Percentiles rank a stretch among this genome's conserved stretches.
Evolutionary conservation across 2,329 filamentous ascomycete genomes (phyloP).

Genomic region (Coniosporium tulheliwenetii): DNA sequence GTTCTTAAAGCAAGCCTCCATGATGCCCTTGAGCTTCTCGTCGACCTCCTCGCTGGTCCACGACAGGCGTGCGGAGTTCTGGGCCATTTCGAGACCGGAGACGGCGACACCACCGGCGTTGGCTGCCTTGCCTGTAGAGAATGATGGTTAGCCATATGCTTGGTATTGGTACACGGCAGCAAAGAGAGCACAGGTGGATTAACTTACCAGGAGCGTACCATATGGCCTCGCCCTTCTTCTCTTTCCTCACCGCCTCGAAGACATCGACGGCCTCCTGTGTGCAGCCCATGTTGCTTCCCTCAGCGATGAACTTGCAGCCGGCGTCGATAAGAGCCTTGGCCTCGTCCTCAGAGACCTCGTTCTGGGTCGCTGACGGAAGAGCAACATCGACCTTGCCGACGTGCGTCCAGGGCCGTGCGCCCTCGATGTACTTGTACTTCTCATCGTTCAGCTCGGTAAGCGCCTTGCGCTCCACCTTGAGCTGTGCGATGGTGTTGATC

Average conservation of each 20-base stretch:
- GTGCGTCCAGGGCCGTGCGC: slow-evolving; percentile 81
- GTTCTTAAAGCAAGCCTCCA: slow-evolving; percentile 86
- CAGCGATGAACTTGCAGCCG: slow-evolving; percentile 75
- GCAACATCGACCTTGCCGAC: slow-evolving; percentile 81
- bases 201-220: slow-evolving; percentile 73
- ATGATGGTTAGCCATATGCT: slow-evolving; percentile 1
- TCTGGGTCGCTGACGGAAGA: slow-evolving; percentile 88
- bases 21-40: slow-evolving; percentile 78
- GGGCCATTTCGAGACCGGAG: slow-evolving; percentile 95
- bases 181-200: background rate
- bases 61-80: slow-evolving; percentile 76
- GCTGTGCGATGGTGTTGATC: slow-evolving; percentile 58
- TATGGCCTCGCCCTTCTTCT: slow-evolving; percentile 55
- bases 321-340: slow-evolving; percentile 63
- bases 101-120: slow-evolving; percentile 97
- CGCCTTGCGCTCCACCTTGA: slow-evolving; percentile 78
- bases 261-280: slow-evolving; percentile 46
- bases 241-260: slow-evolving; percentile 25
- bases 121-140: slow-evolving; percentile 57
- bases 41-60: slow-evolving; percentile 91
- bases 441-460: slow-evolving; percentile 52
- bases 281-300: slow-evolving; percentile 98
- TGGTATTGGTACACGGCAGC: background rate
- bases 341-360: slow-evolving; percentile 89
- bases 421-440: slow-evolving; percentile 73